Conservation (phyloP, 2,329 filamentous ascomycete genomes). For the Pestalotiopsis sp. region DNA sequence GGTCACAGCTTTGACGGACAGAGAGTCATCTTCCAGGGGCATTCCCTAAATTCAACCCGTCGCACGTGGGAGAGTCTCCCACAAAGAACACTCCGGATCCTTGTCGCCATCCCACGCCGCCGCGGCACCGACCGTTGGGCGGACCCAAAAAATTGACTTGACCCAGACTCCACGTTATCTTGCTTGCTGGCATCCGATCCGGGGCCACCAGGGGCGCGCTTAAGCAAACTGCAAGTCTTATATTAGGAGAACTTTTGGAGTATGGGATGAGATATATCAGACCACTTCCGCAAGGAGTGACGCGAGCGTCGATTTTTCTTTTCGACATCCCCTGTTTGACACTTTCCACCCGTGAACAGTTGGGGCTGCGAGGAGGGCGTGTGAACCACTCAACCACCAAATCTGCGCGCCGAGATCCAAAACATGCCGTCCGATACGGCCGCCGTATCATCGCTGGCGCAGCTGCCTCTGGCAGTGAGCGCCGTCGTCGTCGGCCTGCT, state of each 20-base stretch:
- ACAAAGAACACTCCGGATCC: background rate
- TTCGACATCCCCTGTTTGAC: background rate
- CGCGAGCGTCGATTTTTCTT: background rate
- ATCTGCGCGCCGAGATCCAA: background rate
- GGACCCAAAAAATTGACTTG: background rate
- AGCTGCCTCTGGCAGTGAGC: constrained; percentile 14
- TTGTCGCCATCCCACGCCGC: background rate
- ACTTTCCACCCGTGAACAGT: background rate
- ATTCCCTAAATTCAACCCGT: background rate
- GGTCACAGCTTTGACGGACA: no score
- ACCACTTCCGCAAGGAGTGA: background rate
- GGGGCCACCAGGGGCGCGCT: background rate
- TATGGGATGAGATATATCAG: background rate
- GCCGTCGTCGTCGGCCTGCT: constrained; percentile 11
- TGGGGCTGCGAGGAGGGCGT: no score
- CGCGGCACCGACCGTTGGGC: background rate
- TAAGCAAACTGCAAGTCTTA: background rate
- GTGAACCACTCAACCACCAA: no score
- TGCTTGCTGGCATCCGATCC: background rate
- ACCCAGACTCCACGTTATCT: background rate
- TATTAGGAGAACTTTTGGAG: background rate
- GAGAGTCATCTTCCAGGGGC: background rate
- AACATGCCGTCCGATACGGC: background rate
- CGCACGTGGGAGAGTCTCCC: background rate
- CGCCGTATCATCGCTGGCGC: constrained; percentile 11